Evolutionary conservation across 306 rosid genomes (phyloP), one percentile per base, ranked within the genome.

Genomic region (Senna tora): DNA sequence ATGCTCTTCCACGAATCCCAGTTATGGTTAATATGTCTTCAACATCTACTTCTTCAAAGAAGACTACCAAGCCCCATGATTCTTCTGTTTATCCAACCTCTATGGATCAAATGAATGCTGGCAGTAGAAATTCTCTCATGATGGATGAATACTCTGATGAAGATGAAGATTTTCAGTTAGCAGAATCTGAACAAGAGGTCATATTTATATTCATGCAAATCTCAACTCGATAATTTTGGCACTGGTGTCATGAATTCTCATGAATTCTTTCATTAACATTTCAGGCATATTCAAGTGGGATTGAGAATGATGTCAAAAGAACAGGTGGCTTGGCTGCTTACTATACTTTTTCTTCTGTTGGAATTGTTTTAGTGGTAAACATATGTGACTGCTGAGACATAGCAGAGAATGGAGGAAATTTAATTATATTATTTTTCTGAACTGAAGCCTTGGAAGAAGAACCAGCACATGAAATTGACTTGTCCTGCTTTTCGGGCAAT

Each of bases 21-120:
- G 97, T 91, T 65, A 94, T 94, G 99, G 99, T 91, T 80, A 94
- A 91, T 84, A 94, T 94, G 99, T 77, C 94, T 60, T 94, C 99
- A 63, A 70, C 99, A 75, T 82, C 96, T 46, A 87, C 69, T 81
- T 77, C 97, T 60, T 83, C 97, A 72, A 86, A 83, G 80, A 90
- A 86, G 83, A 82, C 72, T 77, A 84, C 71, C 74, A 91, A 82
- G 80, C 63, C 84, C 67, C 83, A 83, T 71, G 97, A 86, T 63
- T 76, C 79, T 77, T 87, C 86, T 77, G 74, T 75, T 68, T 62
- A 86, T 71, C 76, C 88, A 59, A 42, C 71, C 45, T 78, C 88
- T 75, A 34, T 82, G 19, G 97, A 91, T 74, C 97, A 88, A 72
- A 74, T 80, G 63, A 88, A 73, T 89, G 79, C 87, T 77, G 87